Conservation (phyloP, 768 basidiomycete species). For the Royoungia palumana region DNA sequence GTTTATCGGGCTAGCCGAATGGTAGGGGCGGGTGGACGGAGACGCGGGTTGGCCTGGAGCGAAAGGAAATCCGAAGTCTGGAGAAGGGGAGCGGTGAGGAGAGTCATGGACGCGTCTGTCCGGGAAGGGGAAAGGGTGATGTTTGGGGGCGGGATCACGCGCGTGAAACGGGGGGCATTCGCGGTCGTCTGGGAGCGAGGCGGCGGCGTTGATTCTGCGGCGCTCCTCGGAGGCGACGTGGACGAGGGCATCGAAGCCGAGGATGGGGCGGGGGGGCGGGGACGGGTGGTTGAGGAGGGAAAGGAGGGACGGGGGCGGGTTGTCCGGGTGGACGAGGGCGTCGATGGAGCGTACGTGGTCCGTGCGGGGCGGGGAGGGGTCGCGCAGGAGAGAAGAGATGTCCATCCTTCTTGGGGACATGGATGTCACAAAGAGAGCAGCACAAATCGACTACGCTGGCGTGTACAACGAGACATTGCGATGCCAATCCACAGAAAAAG, state of each 20-base stretch:
- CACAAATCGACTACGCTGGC: background rate
- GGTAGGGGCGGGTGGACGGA: conserved; percentile 16
- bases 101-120: conserved; percentile 25
- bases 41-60: conserved; percentile 4
- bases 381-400: conserved; percentile 70
- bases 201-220: conserved; percentile 40
- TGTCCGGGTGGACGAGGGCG: conserved; percentile 1
- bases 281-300: conserved; percentile 18
- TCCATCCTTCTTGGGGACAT: conserved; percentile 71
- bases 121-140: background rate
- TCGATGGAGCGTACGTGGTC: background rate
- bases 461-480: conserved; percentile 95
- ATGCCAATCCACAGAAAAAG: conserved; percentile 56
- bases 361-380: conserved; percentile 7
- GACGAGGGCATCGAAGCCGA: conserved; percentile 62
- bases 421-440: background rate
- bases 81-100: conserved; percentile 12
- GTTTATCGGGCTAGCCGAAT: conserved; percentile 20
- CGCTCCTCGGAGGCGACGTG: conserved; percentile 70
- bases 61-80: conserved; percentile 3
- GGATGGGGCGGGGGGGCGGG: conserved; percentile 5
- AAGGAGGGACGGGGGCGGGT: conserved; percentile 15
- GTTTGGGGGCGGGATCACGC: conserved; percentile 18
- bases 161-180: conserved; percentile 12
- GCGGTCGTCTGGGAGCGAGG: background rate